phyloP scores from a whole-genome alignment of 441 rosid species.

The Kokia cookei region DNA sequence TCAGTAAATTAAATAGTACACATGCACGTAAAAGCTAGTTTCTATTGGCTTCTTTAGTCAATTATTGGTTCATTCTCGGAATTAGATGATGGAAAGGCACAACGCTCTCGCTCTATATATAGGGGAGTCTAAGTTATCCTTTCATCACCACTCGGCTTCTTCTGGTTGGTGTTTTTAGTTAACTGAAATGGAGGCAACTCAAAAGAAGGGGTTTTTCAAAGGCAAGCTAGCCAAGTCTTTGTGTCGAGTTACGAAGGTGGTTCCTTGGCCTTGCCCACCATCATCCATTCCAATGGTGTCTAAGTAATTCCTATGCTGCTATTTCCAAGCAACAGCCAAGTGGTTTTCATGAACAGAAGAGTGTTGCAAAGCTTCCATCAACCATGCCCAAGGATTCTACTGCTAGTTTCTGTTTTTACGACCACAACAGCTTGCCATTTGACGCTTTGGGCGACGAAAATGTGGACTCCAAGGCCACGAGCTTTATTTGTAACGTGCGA shows the following conservation, averaged over 20 bases:
- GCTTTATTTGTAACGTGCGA: constrained; percentile 25
- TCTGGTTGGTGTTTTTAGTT: neutral
- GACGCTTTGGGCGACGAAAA: constrained; percentile 19
- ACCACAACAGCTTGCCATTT: too few relatives aligned
- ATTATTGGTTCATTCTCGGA: too few relatives aligned
- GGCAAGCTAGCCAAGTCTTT: constrained; percentile 26
- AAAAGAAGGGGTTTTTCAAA: constrained; percentile 22
- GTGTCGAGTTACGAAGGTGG: constrained; percentile 11
- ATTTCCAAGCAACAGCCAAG: neutral
- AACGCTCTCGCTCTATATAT: neutral
- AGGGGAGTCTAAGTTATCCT: neutral
- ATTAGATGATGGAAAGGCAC: neutral
- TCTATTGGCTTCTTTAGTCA: too few relatives aligned
- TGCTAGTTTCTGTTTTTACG: neutral
- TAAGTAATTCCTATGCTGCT: neutral
- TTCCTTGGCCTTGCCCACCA: constrained; percentile 6
- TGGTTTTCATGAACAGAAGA: neutral
- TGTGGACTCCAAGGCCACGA: constrained; percentile 29
- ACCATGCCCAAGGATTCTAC: constrained; percentile 3
- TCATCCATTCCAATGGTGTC: neutral
- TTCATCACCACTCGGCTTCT: neutral
- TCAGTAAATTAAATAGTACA: too few relatives aligned
- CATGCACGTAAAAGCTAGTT: too few relatives aligned
- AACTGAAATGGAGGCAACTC: constrained; percentile 21
- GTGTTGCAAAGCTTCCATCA: neutral